Base-by-base conservation (phyloP, 169 alveolate genomes). In the Fabrea salina region DNA sequence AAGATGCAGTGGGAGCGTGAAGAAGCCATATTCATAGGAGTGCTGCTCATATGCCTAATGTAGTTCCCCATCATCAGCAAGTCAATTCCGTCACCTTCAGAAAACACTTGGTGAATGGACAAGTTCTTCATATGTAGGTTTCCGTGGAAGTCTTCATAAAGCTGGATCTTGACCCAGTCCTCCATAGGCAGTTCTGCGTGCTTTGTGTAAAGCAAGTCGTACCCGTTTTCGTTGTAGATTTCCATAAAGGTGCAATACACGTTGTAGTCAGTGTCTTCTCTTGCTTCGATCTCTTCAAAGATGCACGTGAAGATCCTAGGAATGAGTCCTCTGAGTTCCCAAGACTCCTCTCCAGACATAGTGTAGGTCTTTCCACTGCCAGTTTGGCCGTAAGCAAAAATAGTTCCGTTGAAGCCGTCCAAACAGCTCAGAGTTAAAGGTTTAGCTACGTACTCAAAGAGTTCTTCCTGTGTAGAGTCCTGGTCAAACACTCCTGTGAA, bases 171-270 rank as follows among this genome's bases (percentile, higher is more conserved):
- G 44, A 79, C 87, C 95, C 96, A 92, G 35, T 85, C 82, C 58
- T 89, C 95, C 43, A 92, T 79, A 5, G 92, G 89, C 3, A 71
- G 27, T 68, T 87, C 90, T 35, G 84, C 61, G 72, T 92, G 95
- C 5, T 85, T 82, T 61, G 82, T 74, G 58, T 93, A 94, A 49
- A 92, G 84, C 30, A 92, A 78, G 78, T 92, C 95, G 84, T 89
- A 92, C 2, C 94, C 96, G 72, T 85, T 86, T 82, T 92, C 96
- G 71, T 92, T 92, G 80, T 92, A 92, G n/a, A 92, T 89, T 79
- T 92, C 96, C 84, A 92, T 84, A 83, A 86, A 92, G 32, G 94
- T 86, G 19, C 86, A 86, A 79, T 82, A 92, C 22, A 89, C 80
- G 33, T 78, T 88, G 79, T 70, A 89, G 59, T 82, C 89, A 39